Base-by-base conservation (phyloP, 176 grass and related monocot genomes). In the Aegilops tauschii region DNA sequence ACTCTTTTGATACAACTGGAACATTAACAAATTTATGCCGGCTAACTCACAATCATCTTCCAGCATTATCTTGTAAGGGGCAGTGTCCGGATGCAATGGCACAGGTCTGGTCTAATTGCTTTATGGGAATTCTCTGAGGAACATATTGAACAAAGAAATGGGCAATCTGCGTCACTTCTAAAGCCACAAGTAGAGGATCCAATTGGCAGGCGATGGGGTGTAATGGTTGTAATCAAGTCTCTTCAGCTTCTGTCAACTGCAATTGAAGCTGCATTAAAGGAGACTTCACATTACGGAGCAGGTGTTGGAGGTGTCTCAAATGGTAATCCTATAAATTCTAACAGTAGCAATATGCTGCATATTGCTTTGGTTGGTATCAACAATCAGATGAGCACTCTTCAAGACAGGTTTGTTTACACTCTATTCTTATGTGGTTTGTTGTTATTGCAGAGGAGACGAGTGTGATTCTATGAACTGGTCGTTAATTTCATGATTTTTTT, bases 291-390 rank as follows among this genome's bases (percentile, higher is more conserved):
- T 61, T 93, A 67, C 40, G 56, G 67, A 54, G 62, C 65, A 56
- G 83, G 67, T 61, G 62, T 56, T 65, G 76, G 69, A 86, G 80
- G 77, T 78, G 84, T 85, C 87, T 81, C 79, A 10, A 85, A 86
- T 76, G 83, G 77, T 18, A 79, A 80, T 65, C 44, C 89, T 68
- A 62, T 72, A 75, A 73, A 81, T 85, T 78, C 85, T 85, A 84
- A 76, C 63, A 49, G 91, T 75, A 90, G 94, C 61, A 99, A 99
- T 77, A 99, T 99, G 94, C 77, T 96, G 68, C 97, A 99, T 86
- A 86, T 99, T 71, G 97, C 94, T 83, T 80, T 99, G 85, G 94
- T 97, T 93, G 97, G 97, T 86, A 99, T 99, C 82, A 99, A 93
- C 82, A 99, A 99, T 85, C 97, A 94, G 85, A 97, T 99, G 97